These are phyloP conservation scores for Puccinellia tenuiflora DNA, from an alignment of 176 grass and related monocot genomes.

Conservation along the genomic window DNA sequence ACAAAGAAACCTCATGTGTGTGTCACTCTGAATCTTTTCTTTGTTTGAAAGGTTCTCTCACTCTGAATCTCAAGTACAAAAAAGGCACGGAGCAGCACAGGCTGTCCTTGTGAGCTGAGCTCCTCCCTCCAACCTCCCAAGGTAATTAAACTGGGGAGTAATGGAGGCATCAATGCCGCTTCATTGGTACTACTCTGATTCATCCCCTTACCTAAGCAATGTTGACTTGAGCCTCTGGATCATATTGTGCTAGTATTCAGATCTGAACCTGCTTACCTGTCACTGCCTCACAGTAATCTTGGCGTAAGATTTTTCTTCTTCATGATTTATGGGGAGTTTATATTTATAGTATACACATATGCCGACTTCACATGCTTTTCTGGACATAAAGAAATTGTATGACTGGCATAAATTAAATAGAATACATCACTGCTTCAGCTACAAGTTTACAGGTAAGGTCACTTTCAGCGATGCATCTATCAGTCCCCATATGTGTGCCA, in stretches of 20 bases:
- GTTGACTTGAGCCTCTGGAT: conserved; percentile 45
- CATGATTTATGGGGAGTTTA: not conserved
- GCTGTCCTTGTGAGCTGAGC: conserved; percentile 31
- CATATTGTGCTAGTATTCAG: not conserved
- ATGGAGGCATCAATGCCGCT: conserved; percentile 53
- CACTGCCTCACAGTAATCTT: conserved; percentile 14
- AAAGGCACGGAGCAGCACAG: conserved; percentile 10
- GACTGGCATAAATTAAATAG: not conserved
- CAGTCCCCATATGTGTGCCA: not conserved
- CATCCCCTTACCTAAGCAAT: conserved; percentile 33
- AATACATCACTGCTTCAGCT: not conserved
- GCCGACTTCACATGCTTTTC: not conserved
- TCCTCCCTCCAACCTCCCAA: conserved; percentile 29
- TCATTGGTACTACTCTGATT: conserved; percentile 26
- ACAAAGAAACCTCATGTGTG: not conserved
- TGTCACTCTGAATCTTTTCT: not conserved
- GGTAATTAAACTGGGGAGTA: conserved; percentile 40
- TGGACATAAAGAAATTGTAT: not conserved
- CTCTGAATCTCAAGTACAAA: not conserved
- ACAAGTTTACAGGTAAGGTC: not conserved
- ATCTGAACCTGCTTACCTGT: conserved; percentile 17
- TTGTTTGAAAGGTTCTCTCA: not conserved
- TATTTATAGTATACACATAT: not conserved
- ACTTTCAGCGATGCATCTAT: not conserved
- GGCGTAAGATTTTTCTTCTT: not conserved